Base-by-base conservation (phyloP, 140 eudicot species). In the Erigeron philadelphicus region DNA sequence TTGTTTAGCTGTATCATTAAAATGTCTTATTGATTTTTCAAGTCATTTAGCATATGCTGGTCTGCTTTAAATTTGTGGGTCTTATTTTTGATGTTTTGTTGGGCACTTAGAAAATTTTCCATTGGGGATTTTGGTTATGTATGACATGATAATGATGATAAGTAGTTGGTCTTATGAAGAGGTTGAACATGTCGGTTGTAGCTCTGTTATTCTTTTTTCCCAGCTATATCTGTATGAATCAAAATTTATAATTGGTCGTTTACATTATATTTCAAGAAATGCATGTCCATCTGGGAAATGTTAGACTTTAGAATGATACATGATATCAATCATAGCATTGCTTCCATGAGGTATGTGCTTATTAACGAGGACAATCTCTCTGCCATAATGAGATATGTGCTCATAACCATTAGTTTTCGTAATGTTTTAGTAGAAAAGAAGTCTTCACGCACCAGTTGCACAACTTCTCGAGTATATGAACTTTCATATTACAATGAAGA, bases 61-160 rank as follows among this genome's bases (percentile, higher is more conserved):
- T 31, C 43, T 75, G 63, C 11, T 69, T 74, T 38, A 46, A 67
- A 49, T 19, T 49, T 41, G 56, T 59, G 66, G 66, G 62, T 71
- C 68, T 77, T 70, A 64, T 77, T 77, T 71, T 77, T 76, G 66
- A 69, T 68, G 56, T 76, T 61, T 70, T 63, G 63, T 76, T 70
- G 63, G 77, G 81, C 81, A 16, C 25, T 71, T 65, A 71, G 69
- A 68, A 64, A 62, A 23, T 76, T 76, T 76, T 54, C 55, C 41
- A 16, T 25, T 58, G 44, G 66, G 73, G 70, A 68, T 75, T 73
- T 73, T 68, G 80, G 50, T 61, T 49, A 67, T 67, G 72, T 58
- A 35, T 38, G 64, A 58, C 54, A 78, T 78, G 78, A 72, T 72
- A 49, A 61, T 61, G 68, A 61, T 60, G 76, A 70, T 76, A 76